These are phyloP conservation scores for Diaporthe citriasiana DNA, from an alignment of 2,329 filamentous ascomycete species.

Conservation along the genomic window DNA sequence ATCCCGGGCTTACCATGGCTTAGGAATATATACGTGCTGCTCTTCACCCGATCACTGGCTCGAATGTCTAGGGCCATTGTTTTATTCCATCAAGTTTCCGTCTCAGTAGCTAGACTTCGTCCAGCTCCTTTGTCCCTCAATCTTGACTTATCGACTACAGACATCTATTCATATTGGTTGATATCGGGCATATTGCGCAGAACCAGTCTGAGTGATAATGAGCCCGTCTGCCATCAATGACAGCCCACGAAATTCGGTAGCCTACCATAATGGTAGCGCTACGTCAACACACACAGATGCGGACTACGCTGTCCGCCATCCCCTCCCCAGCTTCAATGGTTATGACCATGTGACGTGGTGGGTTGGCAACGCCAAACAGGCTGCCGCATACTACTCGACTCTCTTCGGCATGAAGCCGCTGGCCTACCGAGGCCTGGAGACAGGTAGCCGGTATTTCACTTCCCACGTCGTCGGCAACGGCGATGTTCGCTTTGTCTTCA, in stretches of 20 bases:
- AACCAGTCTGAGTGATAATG: slow-evolving; percentile 59
- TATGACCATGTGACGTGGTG: slow-evolving; percentile 98
- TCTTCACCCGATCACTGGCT: background rate
- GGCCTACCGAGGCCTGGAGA: slow-evolving; percentile 91
- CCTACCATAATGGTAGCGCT: slow-evolving; percentile 48
- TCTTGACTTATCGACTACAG: background rate
- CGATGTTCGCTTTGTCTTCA: slow-evolving; percentile 85
- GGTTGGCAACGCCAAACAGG: slow-evolving; percentile 97
- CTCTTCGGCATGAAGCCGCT: slow-evolving; percentile 88
- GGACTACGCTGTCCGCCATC: slow-evolving; percentile 68
- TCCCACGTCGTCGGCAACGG: slow-evolving; percentile 88
- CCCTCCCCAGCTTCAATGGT: slow-evolving; percentile 75
- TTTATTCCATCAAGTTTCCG: background rate
- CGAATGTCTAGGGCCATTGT: background rate
- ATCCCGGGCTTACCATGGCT: background rate
- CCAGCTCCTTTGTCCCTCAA: background rate
- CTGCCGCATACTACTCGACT: slow-evolving; percentile 87
- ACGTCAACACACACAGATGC: slow-evolving; percentile 59
- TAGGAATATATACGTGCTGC: slow-evolving; percentile 38
- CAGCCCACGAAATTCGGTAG: slow-evolving; percentile 61
- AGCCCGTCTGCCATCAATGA: slow-evolving; percentile 71
- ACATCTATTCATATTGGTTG: background rate
- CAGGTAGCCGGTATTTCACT: slow-evolving; percentile 83
- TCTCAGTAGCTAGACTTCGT: background rate
- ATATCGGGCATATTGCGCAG: slow-evolving; percentile 18